phyloP scores from a whole-genome alignment of 768 basidiomycete species.

The Hemileccinum impolitum region DNA sequence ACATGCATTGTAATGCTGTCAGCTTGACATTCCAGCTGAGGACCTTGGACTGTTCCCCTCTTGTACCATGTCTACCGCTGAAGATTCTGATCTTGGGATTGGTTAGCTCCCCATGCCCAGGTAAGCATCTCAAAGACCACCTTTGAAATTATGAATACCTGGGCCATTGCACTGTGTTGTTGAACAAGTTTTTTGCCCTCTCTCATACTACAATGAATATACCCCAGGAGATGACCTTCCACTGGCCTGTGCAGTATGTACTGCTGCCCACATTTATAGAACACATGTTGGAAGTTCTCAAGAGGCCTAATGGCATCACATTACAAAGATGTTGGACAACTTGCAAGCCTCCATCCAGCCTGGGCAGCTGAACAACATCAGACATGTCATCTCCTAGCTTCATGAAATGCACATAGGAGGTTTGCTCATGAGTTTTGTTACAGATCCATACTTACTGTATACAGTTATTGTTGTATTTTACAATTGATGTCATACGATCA shows the following conservation, averaged over 20 bases:
- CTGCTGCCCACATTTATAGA: slow-evolving; percentile 4
- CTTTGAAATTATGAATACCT: no score
- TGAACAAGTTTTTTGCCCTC: no score
- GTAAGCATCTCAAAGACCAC: no score
- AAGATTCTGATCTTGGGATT: no score
- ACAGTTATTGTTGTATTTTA: slow-evolving; percentile 36
- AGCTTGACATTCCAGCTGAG: no score
- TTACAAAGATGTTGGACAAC: slow-evolving; percentile 5
- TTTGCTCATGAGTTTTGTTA: background rate
- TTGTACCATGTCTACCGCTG: no score
- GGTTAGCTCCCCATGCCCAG: no score
- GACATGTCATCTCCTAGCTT: background rate
- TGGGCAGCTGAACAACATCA: background rate
- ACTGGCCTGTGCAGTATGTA: background rate
- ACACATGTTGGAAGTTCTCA: background rate
- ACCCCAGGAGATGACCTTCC: background rate
- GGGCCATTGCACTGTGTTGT: no score
- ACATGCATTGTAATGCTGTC: no score
- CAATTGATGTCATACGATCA: slow-evolving; percentile 38
- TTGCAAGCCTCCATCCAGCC: background rate
- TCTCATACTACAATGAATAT: slow-evolving; percentile 3
- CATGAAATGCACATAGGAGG: background rate
- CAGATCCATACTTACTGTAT: background rate
- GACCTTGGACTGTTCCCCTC: no score
- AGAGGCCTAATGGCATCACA: background rate